Evolutionary conservation across 1,139 yeast genomes (phyloP), one percentile per base, ranked within the genome.

Genomic region (Taphrina pruni): DNA sequence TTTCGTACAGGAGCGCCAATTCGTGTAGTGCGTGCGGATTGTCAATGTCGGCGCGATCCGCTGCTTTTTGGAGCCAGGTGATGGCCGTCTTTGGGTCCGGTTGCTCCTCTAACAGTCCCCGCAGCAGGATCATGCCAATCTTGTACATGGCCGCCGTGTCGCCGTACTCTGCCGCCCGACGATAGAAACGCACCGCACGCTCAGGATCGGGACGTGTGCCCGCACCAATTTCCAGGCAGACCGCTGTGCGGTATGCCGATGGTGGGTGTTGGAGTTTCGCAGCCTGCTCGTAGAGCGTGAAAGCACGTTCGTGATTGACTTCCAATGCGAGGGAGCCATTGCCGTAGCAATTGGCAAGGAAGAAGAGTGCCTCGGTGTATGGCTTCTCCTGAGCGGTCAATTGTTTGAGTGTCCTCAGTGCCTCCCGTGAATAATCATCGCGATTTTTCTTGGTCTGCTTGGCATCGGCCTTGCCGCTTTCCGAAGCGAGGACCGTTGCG

Each of bases 1-100:
- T 87, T 78, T 89, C 96, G 77, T 86, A 87, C 45, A 89, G 79
- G 74, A 86, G 83, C 0, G 91, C 97, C 72, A 90, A 79, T 76
- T 90, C 89, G 75, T 83, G 86, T 66, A 86, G 77, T 0, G 88
- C 85, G 74, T 85, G 87, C 0, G 87, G 86, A 64, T 81, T 81
- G 52, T 80, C 80, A 2, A 73, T 72, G 60, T 80, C 81, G 1
- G 85, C 84, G 36, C 75, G 72, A 36, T 81, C 83, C 11, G 84
- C 82, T 0, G 90, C 90, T 62, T 82, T 80, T 70, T 81, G 79
- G 51, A 87, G 82, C 89, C 89, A 87, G 32, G 81, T 75, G 11
- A 87, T 74, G 0, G 89, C 86, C 71, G 82, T 81, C 55, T 77
- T 74, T 35, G 86, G 81, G 71, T 84, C 82, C 72, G 81, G 78